Conservation (phyloP, 768 basidiomycete genomes). For the Mycena capillaripes region DNA sequence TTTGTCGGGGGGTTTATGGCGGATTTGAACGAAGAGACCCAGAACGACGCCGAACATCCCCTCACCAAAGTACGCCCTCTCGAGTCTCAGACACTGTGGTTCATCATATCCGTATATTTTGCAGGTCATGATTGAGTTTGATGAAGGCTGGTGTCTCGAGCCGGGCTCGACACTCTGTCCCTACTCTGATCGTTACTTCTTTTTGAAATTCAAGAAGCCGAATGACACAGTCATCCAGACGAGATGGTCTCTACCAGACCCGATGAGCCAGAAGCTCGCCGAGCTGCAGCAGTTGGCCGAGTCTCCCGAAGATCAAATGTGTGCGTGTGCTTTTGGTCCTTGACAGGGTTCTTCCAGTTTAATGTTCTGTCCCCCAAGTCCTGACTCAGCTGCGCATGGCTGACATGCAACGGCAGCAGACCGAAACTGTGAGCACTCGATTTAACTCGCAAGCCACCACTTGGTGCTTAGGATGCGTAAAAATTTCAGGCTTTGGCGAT, state of each 20-base stretch:
- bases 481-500: slow-evolving; percentile 7
- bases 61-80: slow-evolving; percentile 11
- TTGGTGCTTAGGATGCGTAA: neutral
- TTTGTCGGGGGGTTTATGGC: neutral
- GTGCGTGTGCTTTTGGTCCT: neutral
- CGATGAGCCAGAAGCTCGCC: neutral
- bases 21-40: slow-evolving; percentile 8
- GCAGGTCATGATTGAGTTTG: slow-evolving; percentile 9
- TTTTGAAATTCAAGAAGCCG: slow-evolving; percentile 17
- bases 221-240: slow-evolving; percentile 14
- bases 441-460: neutral
- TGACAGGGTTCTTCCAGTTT: neutral
- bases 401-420: slow-evolving; percentile 2
- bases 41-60: slow-evolving; percentile 4
- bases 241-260: slow-evolving; percentile 2
- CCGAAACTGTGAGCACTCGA: neutral
- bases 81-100: neutral
- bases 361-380: neutral
- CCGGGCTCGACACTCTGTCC: slow-evolving; percentile 19
- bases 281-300: slow-evolving; percentile 7
- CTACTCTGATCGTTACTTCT: slow-evolving; percentile 20
- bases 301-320: slow-evolving; percentile 13
- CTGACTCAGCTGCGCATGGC: slow-evolving; percentile 4
- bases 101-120: neutral
- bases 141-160: slow-evolving; percentile 14